phyloP scores from a whole-genome alignment of 2,329 filamentous ascomycete species.

The Fusarium brevicatenulatum region DNA sequence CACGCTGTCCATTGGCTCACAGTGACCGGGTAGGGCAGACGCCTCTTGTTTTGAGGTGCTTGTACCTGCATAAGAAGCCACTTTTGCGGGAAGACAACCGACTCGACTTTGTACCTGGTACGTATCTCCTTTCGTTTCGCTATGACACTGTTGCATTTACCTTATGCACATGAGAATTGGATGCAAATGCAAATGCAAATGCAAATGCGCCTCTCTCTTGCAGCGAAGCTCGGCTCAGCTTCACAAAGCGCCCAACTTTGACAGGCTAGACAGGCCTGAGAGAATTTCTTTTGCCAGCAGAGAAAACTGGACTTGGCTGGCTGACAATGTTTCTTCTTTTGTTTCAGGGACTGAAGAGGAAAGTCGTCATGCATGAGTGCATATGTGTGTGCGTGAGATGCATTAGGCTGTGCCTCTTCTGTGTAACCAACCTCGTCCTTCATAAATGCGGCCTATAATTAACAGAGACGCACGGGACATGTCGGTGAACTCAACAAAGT shows the following conservation, averaged over 20 bases:
- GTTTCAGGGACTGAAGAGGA: slow-evolving; percentile 15
- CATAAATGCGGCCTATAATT: slow-evolving; percentile 10
- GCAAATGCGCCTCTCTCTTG: slow-evolving; percentile 25
- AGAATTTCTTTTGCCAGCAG: background rate
- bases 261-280: background rate
- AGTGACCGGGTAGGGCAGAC: slow-evolving; percentile 26
- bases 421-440: slow-evolving; percentile 15
- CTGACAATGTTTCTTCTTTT: background rate
- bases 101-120: slow-evolving; percentile 19
- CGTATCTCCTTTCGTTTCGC: background rate
- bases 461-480: slow-evolving; percentile 14
- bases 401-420: background rate
- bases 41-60: slow-evolving; percentile 17
- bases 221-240: slow-evolving; percentile 23
- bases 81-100: slow-evolving; percentile 36
- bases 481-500: slow-evolving; percentile 23
- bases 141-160: background rate
- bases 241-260: slow-evolving; percentile 14
- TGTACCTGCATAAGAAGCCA: slow-evolving; percentile 39
- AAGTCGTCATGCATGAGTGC: slow-evolving; percentile 1
- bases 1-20: slow-evolving; percentile 17
- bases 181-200: background rate
- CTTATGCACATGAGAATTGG: background rate
- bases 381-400: slow-evolving; percentile 8
- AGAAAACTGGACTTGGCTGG: background rate